Percentiles rank a stretch among this genome's conserved stretches.
Conservation (phyloP, 1,139 yeast genomes). For the Candida mesenterica region DNA sequence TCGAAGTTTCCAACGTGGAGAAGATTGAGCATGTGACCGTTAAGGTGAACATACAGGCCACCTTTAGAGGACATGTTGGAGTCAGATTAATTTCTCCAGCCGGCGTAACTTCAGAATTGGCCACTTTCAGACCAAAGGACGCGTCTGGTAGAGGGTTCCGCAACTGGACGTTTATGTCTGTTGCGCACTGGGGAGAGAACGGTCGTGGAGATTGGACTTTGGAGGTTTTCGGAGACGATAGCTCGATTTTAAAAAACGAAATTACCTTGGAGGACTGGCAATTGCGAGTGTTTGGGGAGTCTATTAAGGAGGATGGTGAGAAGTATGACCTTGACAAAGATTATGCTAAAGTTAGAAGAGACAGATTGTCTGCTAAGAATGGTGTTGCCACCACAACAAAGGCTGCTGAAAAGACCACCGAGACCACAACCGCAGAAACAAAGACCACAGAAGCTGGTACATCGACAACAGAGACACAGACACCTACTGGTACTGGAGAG, state of each 20-base stretch:
- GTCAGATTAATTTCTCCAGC: constrained; percentile 70
- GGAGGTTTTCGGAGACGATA: constrained; percentile 44
- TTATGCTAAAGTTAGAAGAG: constrained; percentile 41
- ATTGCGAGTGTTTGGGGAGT: constrained; percentile 78
- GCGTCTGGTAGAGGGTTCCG: constrained; percentile 55
- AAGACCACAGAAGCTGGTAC: constrained; percentile 7
- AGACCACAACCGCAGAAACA: constrained; percentile 5
- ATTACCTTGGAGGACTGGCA: constrained; percentile 70
- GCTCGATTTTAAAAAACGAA: constrained; percentile 20
- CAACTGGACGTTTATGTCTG: constrained; percentile 96
- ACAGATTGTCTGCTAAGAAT: constrained; percentile 17
- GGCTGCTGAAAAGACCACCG: constrained; percentile 5
- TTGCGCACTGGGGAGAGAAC: constrained; percentile 95
- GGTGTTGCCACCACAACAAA: constrained; percentile 6
- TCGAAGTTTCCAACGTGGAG: constrained; percentile 60
- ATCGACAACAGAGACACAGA: neutral
- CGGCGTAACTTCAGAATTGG: constrained; percentile 73
- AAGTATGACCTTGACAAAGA: constrained; percentile 39
- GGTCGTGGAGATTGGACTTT: constrained; percentile 85
- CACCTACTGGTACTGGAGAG: neutral
- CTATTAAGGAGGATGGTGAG: constrained; percentile 60
- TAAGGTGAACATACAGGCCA: constrained; percentile 65
- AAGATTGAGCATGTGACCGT: constrained; percentile 85
- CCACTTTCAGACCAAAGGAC: constrained; percentile 68
- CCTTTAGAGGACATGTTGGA: constrained; percentile 67